Evolutionary conservation across 2,329 filamentous ascomycete species (phyloP).

Genomic region (Sporothrix globosa): DNA sequence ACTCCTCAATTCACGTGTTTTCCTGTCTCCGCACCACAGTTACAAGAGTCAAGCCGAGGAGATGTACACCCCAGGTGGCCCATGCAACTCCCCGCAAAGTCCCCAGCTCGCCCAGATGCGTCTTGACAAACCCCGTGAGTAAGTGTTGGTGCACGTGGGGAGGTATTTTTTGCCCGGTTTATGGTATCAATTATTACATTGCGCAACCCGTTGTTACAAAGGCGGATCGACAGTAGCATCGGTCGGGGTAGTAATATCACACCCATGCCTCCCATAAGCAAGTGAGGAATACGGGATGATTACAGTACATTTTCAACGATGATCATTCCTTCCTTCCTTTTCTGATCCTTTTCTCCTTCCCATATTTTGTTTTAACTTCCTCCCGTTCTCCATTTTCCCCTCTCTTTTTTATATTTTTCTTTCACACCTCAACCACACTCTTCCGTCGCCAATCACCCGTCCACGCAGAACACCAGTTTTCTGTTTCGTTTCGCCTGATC

Average conservation of each 20-base stretch:
- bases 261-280: not conserved
- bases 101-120: not conserved
- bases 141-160: not conserved
- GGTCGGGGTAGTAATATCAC: not conserved
- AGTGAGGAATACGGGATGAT: not conserved
- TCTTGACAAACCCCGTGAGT: not conserved
- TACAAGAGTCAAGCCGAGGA: slow-evolving; percentile 1
- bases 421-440: not conserved
- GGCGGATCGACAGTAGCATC: not conserved
- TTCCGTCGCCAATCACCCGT: not conserved
- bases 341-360: not conserved
- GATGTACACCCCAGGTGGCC: not conserved
- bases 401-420: not conserved
- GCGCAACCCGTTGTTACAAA: not conserved
- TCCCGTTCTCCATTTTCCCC: not conserved
- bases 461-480: not conserved
- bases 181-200: not conserved
- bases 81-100: not conserved
- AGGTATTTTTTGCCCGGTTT: not conserved
- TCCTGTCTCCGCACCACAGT: not conserved
- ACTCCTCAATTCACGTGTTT: slow-evolving; percentile 13
- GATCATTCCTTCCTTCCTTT: not conserved
- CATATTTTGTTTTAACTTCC: not conserved
- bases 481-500: not conserved
- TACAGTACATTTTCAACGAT: not conserved